Evolutionary conservation across 768 basidiomycete species (phyloP).

Genomic region (Cubamyces sp.): DNA sequence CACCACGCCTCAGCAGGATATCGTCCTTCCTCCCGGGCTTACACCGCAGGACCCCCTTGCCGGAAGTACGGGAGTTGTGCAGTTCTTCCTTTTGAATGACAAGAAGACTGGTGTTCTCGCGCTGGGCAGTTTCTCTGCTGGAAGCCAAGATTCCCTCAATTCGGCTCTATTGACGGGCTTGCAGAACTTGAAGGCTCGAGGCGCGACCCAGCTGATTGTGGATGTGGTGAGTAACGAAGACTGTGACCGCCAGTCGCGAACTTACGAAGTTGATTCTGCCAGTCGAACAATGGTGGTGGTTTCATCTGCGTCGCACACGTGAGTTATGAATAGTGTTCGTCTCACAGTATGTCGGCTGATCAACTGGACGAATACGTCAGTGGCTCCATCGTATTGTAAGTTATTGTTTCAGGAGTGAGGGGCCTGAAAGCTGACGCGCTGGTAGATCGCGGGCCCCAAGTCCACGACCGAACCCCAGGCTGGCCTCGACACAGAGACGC

Average conservation of each 20-base stretch:
- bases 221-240: slow-evolving; percentile 45
- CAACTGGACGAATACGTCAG: slow-evolving; percentile 23
- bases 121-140: slow-evolving; percentile 59
- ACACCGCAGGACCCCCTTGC: slow-evolving; percentile 43
- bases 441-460: slow-evolving; percentile 54
- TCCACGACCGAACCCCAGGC: slow-evolving; percentile 56
- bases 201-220: slow-evolving; percentile 57
- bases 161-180: slow-evolving; percentile 50
- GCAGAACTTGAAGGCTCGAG: slow-evolving; percentile 47
- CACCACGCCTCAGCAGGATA: slow-evolving; percentile 46
- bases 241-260: too few species aligned
- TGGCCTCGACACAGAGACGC: slow-evolving; percentile 53
- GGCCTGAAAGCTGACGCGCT: background rate
- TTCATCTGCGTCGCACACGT: slow-evolving; percentile 66
- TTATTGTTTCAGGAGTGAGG: background rate
- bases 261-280: background rate
- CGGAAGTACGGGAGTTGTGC: slow-evolving; percentile 53
- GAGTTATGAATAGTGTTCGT: slow-evolving; percentile 26
- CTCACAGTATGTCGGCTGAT: background rate
- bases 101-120: slow-evolving; percentile 58
- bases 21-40: slow-evolving; percentile 40
- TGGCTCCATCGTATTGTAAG: slow-evolving; percentile 46
- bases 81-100: slow-evolving; percentile 59
- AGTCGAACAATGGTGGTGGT: slow-evolving; percentile 41
- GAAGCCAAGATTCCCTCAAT: slow-evolving; percentile 46